Evolutionary conservation across 2,329 filamentous ascomycete species (phyloP), one percentile per base, ranked within the genome.

Genomic region (Pezicula neosporulosa): DNA sequence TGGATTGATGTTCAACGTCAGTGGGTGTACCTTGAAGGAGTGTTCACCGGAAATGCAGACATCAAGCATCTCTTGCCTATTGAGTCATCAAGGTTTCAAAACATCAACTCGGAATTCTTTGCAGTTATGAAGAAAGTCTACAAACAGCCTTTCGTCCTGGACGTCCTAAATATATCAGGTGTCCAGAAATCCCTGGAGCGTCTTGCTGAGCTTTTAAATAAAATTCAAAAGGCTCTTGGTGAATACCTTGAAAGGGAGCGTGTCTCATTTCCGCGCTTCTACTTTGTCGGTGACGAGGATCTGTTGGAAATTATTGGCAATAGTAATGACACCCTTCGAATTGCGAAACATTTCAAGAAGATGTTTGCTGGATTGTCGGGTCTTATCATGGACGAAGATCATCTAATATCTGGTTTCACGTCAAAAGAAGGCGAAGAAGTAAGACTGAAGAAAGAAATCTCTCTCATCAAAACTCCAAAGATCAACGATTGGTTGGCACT

Each of bases 1-100:
- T 99, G 95, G 95, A 99, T 99, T 62, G 95, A 99, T 71, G 95
- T 99, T n/a, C 94, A 99, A 70, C 87, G 95, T 55, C 94, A 99
- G 73, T 99, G 94, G 94, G 94, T 99, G 7, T 99, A 99, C 68
- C 82, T 99, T 5, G 95, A 99, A 72, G 94, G 94, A 59, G 94
- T 99, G 33, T 99, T 99, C 68, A 97, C 93, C 1, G 94, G 94
- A 53, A 99, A 99, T 66, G 93, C 90, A 37, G 94, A 99, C 66
- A 99, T 99, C 77, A 99, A 97, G 72, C 93, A 97, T 68, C 77
- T 99, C 47, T 81, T 99, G 19, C 95, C 95, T 4, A 92, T 96
- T 56, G 94, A 99, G 68, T 97, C 94, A 1, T 92, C 90, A 10
- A 86, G 94, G 52, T 99, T 99, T 74, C 90, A 96, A 66, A 99